A percentile compares a stretch with the other conserved stretches of the same genome.
These are phyloP conservation scores for Stagonosporopsis chrysanthemi DNA, from an alignment of 2,329 filamentous ascomycete species.

Conservation along the genomic window DNA sequence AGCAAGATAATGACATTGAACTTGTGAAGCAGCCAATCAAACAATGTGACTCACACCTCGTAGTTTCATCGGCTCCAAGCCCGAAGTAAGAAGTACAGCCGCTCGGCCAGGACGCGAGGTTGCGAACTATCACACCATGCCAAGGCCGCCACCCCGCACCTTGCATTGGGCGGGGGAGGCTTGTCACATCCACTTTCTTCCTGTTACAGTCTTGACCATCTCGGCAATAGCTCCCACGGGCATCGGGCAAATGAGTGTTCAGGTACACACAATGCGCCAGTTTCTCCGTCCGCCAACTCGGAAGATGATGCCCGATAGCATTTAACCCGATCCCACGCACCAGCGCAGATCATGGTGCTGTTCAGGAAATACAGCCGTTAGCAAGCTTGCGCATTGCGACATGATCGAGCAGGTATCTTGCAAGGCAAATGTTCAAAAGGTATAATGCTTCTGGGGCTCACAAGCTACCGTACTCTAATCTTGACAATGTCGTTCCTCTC, in stretches of 20 bases:
- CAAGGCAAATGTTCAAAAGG: constrained; percentile 5
- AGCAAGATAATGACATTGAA: not conserved
- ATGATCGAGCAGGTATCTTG: not conserved
- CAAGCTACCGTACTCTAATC: not conserved
- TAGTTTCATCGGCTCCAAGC: not conserved
- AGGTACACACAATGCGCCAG: constrained; percentile 9
- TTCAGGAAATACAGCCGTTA: constrained; percentile 9
- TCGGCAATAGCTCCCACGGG: constrained; percentile 1
- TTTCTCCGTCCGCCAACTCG: constrained; percentile 17
- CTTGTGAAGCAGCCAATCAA: not conserved
- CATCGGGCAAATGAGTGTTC: constrained; percentile 17
- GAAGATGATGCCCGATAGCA: not conserved
- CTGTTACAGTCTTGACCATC: constrained; percentile 7
- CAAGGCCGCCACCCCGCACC: constrained; percentile 35
- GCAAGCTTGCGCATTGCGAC: not conserved
- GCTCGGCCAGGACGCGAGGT: constrained; percentile 1
- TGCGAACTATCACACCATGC: constrained; percentile 12
- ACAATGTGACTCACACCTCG: not conserved
- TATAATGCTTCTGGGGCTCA: not conserved
- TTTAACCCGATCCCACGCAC: constrained; percentile 11
- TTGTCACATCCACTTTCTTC: constrained; percentile 23
- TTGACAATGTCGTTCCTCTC: constrained; percentile 15
- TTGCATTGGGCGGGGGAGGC: constrained; percentile 24
- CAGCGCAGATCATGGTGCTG: constrained; percentile 5
- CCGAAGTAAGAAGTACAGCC: constrained; percentile 2